Evolutionary conservation across 305 asterid genomes (phyloP).

Genomic region (Solanum hybrid): DNA sequence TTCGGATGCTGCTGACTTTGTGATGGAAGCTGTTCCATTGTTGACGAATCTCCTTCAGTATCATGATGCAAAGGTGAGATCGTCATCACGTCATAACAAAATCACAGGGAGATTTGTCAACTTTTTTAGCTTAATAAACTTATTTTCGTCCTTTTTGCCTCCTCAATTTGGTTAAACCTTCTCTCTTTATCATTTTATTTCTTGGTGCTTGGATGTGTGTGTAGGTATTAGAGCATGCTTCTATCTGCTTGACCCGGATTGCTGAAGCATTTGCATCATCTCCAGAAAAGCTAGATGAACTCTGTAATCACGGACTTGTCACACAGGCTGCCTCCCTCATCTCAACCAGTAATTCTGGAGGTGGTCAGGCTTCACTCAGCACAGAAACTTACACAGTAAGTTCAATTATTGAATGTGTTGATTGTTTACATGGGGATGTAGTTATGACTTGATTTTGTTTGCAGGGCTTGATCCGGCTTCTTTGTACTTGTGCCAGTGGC

Average conservation of each 20-base stretch:
- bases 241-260: conserved; percentile 91
- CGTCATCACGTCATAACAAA: background rate
- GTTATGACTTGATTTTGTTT: conserved; percentile 19
- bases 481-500: conserved; percentile 87
- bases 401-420: background rate
- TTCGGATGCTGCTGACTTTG: conserved; percentile 95
- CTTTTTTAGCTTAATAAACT: background rate
- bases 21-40: conserved; percentile 98
- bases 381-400: conserved; percentile 85
- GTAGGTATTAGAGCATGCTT: conserved; percentile 94
- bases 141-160: background rate
- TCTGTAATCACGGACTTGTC: conserved; percentile 91
- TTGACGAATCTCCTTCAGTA: conserved; percentile 95
- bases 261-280: conserved; percentile 96
- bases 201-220: conserved; percentile 2
- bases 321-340: conserved; percentile 85
- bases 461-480: conserved; percentile 95
- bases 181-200: background rate
- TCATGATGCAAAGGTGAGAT: conserved; percentile 89
- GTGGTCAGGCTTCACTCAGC: conserved; percentile 89
- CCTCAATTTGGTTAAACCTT: background rate
- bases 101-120: background rate
- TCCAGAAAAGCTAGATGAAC: conserved; percentile 87
- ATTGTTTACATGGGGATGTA: conserved; percentile 3
- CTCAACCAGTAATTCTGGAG: conserved; percentile 80